Conservation (phyloP, 768 basidiomycete species). For the Boletellus ananiceps region DNA sequence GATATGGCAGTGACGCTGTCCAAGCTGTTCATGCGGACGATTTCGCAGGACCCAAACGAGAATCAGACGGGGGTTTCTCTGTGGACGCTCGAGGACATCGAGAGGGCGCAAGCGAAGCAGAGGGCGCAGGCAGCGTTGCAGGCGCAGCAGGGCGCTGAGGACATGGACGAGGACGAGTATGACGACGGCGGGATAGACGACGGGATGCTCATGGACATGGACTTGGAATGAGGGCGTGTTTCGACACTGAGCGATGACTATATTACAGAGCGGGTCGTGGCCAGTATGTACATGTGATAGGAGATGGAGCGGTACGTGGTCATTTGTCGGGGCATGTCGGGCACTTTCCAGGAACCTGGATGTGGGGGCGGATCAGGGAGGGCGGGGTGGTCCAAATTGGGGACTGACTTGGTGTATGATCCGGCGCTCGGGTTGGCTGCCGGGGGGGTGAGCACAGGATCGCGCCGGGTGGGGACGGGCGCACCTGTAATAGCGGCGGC, state of each 20-base stretch:
- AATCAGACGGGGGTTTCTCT: slow-evolving; percentile 91
- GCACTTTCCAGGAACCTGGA: slow-evolving; percentile 38
- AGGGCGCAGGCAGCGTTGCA: slow-evolving; percentile 54
- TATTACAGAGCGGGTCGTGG: slow-evolving; percentile 4
- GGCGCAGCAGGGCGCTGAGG: slow-evolving; percentile 18
- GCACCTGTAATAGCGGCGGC: slow-evolving; percentile 55
- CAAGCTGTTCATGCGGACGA: slow-evolving; percentile 96
- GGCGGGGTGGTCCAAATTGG: slow-evolving; percentile 3
- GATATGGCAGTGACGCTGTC: slow-evolving; percentile 95
- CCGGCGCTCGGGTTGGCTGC: slow-evolving; percentile 53
- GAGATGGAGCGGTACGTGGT: background rate
- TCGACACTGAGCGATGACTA: background rate
- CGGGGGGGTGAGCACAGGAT: background rate
- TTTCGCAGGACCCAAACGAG: slow-evolving; percentile 96
- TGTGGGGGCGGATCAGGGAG: slow-evolving; percentile 14
- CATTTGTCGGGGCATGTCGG: slow-evolving; percentile 27
- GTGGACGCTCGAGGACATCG: slow-evolving; percentile 92
- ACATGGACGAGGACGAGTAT: slow-evolving; percentile 54
- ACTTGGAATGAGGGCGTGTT: slow-evolving; percentile 26
- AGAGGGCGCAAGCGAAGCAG: slow-evolving; percentile 80
- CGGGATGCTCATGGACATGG: slow-evolving; percentile 54
- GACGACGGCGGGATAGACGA: slow-evolving; percentile 65
- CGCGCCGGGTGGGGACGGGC: slow-evolving; percentile 10
- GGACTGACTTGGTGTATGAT: slow-evolving; percentile 41
- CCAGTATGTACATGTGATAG: too few species aligned